Evolutionary conservation across 306 rosid genomes (phyloP).

Genomic region (Biancaea sappan): DNA sequence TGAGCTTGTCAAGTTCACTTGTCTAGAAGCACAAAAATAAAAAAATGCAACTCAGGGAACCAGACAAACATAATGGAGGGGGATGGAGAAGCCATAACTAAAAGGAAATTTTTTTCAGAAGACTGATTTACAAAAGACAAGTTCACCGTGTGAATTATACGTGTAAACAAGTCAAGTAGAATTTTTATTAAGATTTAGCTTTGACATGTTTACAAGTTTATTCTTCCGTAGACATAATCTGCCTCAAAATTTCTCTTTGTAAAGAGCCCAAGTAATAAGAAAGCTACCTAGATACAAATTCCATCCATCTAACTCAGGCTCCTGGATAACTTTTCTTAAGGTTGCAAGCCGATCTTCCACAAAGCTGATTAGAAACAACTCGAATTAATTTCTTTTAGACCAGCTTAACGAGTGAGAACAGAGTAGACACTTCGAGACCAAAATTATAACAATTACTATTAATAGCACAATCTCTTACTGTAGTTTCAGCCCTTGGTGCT

Average conservation of each 20-base stretch:
- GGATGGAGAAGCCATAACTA: background rate
- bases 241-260: background rate
- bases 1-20: conserved; percentile 21
- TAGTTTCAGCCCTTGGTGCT: conserved; percentile 74
- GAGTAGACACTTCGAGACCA: background rate
- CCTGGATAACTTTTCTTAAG: conserved; percentile 82
- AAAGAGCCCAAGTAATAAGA: conserved; percentile 13
- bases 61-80: background rate
- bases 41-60: conserved; percentile 7
- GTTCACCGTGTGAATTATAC: background rate
- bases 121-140: background rate
- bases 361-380: conserved; percentile 56
- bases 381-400: conserved; percentile 22
- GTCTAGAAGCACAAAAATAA: background rate
- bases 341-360: conserved; percentile 88
- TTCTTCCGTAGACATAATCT: background rate
- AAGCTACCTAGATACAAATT: conserved; percentile 73
- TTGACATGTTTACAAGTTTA: background rate
- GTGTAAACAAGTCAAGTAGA: background rate
- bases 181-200: background rate
- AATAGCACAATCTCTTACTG: conserved; percentile 61
- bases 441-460: background rate
- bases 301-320: conserved; percentile 84
- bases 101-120: background rate
- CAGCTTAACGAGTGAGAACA: conserved; percentile 11